A percentile compares a stretch with the other conserved stretches of the same genome.
Conservation (phyloP, 768 basidiomycete genomes). For the Leccinum variicolor region DNA sequence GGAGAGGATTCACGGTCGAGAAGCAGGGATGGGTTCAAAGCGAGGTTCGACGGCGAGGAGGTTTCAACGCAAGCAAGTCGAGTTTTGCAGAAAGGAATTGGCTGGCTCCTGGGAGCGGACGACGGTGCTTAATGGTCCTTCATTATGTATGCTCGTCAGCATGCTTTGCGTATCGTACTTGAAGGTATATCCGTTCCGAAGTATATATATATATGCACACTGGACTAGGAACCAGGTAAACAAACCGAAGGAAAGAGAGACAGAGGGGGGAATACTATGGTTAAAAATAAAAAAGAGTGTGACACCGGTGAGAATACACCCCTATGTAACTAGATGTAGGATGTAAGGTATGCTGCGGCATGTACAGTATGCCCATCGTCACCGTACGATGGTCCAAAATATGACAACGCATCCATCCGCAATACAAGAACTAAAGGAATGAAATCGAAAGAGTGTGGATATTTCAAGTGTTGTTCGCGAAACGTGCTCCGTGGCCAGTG, state of each 20-base stretch:
- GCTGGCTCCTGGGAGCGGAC: constrained; percentile 93
- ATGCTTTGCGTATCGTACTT: constrained; percentile 18
- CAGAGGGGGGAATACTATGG: constrained; percentile 18
- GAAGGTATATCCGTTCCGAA: constrained; percentile 16
- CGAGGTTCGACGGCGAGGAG: constrained; percentile 51
- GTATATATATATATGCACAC: constrained; percentile 27
- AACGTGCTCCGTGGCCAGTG: constrained; percentile 63
- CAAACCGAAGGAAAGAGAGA: constrained; percentile 22
- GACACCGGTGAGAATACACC: constrained; percentile 7
- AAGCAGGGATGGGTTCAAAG: constrained; percentile 39
- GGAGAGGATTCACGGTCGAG: constrained; percentile 26
- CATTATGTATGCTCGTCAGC: constrained; percentile 16
- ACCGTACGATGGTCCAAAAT: constrained; percentile 14
- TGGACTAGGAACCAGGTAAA: constrained; percentile 21
- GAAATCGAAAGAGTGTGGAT: constrained; percentile 9
- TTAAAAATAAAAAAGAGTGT: constrained; percentile 20
- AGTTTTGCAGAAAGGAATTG: constrained; percentile 85
- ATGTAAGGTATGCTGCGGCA: constrained; percentile 11
- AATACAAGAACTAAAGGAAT: constrained; percentile 10
- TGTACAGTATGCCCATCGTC: constrained; percentile 8
- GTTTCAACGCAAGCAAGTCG: constrained; percentile 73
- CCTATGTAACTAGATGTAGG: constrained; percentile 9
- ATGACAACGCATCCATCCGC: constrained; percentile 15
- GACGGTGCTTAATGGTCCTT: constrained; percentile 30
- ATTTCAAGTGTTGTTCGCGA: constrained; percentile 43